Evolutionary conservation across 2,329 filamentous ascomycete genomes (phyloP), one percentile per base, ranked within the genome.

Genomic region (Colletotrichum sp.): DNA sequence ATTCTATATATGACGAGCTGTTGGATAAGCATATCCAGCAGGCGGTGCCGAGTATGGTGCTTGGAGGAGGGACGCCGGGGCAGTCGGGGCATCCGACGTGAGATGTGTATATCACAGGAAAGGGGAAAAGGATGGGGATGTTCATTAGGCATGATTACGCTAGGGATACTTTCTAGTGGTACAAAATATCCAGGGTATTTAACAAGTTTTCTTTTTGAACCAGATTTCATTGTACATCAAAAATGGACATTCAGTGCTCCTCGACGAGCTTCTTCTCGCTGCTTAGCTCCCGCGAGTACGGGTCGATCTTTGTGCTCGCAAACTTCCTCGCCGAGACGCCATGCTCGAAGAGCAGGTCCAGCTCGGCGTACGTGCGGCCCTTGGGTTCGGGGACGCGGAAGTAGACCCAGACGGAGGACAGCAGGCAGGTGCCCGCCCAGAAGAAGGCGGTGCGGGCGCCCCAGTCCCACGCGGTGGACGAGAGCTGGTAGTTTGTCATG

Each of bases 361-460:
- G 76, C 78, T 88, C 86, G 4, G 85, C 87, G 75, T 87, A 88
- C 1, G 86, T 86, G 7, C 86, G 82, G 9, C 85, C 89, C 70
- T 87, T 89, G 0, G 90, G 90, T 79, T 92, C 91, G 5, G 90
- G 89, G 4, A 91, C 82, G 66, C 87, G 87, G 78, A 86, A 87
- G 78, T 83, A 90, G 0, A 89, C 87, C 85, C 90, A 92, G 1
- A 86, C 74, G 1, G 87, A 82, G 21, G 87, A 88, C 3, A 88
- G 34, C 7, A 90, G 80, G 78, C 89, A 89, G 21, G 87, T 86
- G 1, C 86, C 87, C 1, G 84, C 86, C 87, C 87, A 88, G 79
- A 88, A 87, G 72, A 85, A 88, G 0, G 84, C 90, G 59, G 81
- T 87, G 80, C 81, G 86, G 70, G 88, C 89, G 77, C 82, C 88